These are phyloP conservation scores for Candida neerlandica DNA, from an alignment of 1,139 yeast species.

Conservation along the genomic window DNA sequence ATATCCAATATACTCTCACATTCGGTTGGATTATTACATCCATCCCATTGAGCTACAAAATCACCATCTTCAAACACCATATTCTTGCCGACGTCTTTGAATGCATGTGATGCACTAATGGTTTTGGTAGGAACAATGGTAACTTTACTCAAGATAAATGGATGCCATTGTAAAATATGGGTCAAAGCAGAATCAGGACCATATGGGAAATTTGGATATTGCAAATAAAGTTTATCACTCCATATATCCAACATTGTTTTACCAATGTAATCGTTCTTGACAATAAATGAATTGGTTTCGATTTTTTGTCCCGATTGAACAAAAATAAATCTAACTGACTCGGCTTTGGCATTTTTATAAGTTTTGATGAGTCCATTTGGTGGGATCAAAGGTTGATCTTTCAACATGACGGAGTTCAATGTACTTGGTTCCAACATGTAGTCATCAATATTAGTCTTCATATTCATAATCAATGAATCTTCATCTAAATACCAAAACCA, in stretches of 20 bases:
- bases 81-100: slow-evolving; percentile 27
- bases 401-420: slow-evolving; percentile 58
- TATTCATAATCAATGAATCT: slow-evolving; percentile 69
- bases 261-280: slow-evolving; percentile 65
- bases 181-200: slow-evolving; percentile 70
- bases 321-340: slow-evolving; percentile 56
- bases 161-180: slow-evolving; percentile 94
- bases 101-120: slow-evolving; percentile 34
- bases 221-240: slow-evolving; percentile 69
- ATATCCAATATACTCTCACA: slow-evolving; percentile 54
- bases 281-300: slow-evolving; percentile 68
- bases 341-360: slow-evolving; percentile 58
- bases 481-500: slow-evolving; percentile 87
- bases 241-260: slow-evolving; percentile 73
- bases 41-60: slow-evolving; percentile 61
- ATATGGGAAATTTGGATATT: slow-evolving; percentile 61
- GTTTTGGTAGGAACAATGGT: slow-evolving; percentile 66
- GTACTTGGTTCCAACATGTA: slow-evolving; percentile 59
- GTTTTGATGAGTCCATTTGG: slow-evolving; percentile 73
- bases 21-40: slow-evolving; percentile 47
- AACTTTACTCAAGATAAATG: slow-evolving; percentile 68
- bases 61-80: slow-evolving; percentile 61
- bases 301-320: slow-evolving; percentile 66
- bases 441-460: slow-evolving; percentile 56
- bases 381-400: slow-evolving; percentile 69